A percentile compares a stretch with the other conserved stretches of the same genome.
Conservation (phyloP, 2,329 filamentous ascomycete species). For the Penicillium sp. region DNA sequence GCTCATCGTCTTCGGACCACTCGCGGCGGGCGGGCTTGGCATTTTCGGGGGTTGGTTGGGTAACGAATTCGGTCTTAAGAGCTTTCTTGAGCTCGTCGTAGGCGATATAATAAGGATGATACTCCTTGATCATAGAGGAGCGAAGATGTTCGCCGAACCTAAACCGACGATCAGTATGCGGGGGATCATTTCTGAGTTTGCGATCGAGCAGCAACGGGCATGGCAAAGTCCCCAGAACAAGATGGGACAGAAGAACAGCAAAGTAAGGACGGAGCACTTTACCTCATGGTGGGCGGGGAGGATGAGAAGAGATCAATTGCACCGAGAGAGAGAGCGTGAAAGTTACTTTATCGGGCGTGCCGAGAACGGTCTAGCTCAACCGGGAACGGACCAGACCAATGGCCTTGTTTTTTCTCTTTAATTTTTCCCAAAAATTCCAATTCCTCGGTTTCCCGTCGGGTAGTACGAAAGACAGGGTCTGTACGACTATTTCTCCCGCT, state of each 20-base stretch:
- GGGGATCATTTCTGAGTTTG: constrained; percentile 6
- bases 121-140: constrained; percentile 92
- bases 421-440: no score
- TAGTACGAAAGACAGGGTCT: no score
- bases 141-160: constrained; percentile 95
- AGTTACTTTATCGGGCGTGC: constrained; percentile 11
- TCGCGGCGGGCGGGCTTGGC: constrained; percentile 51
- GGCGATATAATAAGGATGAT: constrained; percentile 96
- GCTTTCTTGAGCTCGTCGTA: constrained; percentile 89
- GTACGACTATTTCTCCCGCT: no score
- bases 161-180: constrained; percentile 14
- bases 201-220: not conserved
- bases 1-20: constrained; percentile 92
- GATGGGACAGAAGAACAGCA: no score
- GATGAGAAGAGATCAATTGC: constrained; percentile 3
- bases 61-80: constrained; percentile 67
- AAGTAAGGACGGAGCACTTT: no score
- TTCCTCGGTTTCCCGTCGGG: no score
- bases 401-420: no score
- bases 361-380: constrained; percentile 15
- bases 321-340: constrained; percentile 3
- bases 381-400: not conserved
- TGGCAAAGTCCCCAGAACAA: not conserved
- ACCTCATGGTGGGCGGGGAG: constrained; percentile 18
- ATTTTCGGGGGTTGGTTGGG: constrained; percentile 43